Percentiles rank a stretch among this genome's conserved stretches.
phyloP scores from a whole-genome alignment of 768 basidiomycete species.

The Phlebiopsis gigantea region DNA sequence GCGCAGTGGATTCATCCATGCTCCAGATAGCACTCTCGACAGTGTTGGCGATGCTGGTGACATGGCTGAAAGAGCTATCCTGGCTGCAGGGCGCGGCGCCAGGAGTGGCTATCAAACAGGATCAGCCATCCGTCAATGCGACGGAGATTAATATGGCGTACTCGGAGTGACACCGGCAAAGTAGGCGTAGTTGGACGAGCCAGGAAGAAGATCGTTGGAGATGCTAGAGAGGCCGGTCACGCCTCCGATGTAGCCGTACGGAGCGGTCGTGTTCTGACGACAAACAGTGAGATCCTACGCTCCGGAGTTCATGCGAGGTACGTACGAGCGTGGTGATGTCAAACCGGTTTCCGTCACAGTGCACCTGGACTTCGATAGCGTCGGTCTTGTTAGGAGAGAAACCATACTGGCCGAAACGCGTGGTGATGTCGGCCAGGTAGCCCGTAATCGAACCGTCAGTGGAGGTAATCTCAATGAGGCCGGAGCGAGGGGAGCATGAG shows the following conservation, averaged over 20 bases:
- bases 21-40: constrained; percentile 7
- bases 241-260: constrained; percentile 10
- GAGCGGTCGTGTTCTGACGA: constrained; percentile 10
- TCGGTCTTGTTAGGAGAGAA: background rate
- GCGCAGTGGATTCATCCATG: background rate
- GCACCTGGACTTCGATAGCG: background rate
- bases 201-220: constrained; percentile 5
- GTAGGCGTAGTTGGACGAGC: constrained; percentile 16
- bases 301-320: background rate
- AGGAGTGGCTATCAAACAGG: background rate
- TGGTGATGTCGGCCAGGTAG: background rate
- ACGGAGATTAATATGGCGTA: constrained; percentile 6
- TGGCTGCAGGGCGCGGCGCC: background rate
- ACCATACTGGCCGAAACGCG: constrained; percentile 5
- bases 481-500: background rate
- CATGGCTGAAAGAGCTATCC: background rate
- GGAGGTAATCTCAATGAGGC: constrained; percentile 4
- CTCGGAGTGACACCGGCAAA: constrained; percentile 12
- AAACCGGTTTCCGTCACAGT: constrained; percentile 4
- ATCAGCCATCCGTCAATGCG: background rate
- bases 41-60: constrained; percentile 1
- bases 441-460: background rate
- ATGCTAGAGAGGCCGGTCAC: constrained; percentile 14
- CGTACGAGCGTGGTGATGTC: background rate
- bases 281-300: background rate